Conservation (phyloP, 129 eudicot genomes). For the Centrapalus pauciflorus region DNA sequence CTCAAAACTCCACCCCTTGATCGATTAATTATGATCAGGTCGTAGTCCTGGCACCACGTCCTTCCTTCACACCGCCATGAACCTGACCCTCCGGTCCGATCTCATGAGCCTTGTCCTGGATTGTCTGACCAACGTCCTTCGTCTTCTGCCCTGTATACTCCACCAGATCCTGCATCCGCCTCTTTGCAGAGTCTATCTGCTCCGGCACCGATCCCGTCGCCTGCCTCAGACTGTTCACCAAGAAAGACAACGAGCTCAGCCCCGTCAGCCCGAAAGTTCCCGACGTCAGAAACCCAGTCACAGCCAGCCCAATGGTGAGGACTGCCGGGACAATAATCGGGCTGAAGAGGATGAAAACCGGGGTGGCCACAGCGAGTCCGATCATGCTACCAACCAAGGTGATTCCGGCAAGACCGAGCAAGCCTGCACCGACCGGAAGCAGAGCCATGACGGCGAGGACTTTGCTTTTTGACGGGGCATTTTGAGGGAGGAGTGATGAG, state of each 20-base stretch:
- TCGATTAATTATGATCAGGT: too few species aligned
- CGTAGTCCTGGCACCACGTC: constrained; percentile 25
- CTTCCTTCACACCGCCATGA: constrained; percentile 31
- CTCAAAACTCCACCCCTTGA: not conserved
- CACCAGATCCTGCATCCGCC: constrained; percentile 43
- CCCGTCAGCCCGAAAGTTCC: constrained; percentile 80
- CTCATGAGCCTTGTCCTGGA: constrained; percentile 52
- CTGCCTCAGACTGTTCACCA: constrained; percentile 44
- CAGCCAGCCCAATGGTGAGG: constrained; percentile 45
- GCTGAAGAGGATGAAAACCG: constrained; percentile 75
- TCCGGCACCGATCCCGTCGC: constrained; percentile 46
- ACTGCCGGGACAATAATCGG: constrained; percentile 73
- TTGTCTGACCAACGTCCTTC: constrained; percentile 57
- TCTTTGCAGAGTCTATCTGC: constrained; percentile 58
- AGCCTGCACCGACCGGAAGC: constrained; percentile 66
- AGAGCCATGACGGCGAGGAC: constrained; percentile 64
- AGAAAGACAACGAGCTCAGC: constrained; percentile 55
- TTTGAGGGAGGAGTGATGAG: not conserved
- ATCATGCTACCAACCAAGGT: constrained; percentile 53
- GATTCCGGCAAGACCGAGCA: constrained; percentile 74
- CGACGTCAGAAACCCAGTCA: constrained; percentile 55
- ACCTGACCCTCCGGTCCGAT: constrained; percentile 34
- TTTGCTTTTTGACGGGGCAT: constrained; percentile 62
- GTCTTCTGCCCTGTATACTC: constrained; percentile 65
- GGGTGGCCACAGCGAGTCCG: constrained; percentile 69